Percentiles rank a stretch among this genome's conserved stretches.
These are phyloP conservation scores for Coemansia sp. DNA, from an alignment of 192 early-diverging fungal species.

Conservation along the genomic window DNA sequence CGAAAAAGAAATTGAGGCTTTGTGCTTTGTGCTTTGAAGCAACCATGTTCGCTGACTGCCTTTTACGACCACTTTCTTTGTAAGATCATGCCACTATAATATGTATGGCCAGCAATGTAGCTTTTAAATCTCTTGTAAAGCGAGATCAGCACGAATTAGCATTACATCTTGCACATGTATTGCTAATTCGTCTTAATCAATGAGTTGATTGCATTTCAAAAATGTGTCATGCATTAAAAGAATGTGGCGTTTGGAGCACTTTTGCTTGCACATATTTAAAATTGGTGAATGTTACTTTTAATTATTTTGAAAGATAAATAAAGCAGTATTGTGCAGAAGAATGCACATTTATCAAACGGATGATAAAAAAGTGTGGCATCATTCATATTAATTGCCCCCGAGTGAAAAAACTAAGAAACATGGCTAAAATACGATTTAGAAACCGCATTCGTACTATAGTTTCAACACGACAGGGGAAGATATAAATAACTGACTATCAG, in stretches of 20 bases:
- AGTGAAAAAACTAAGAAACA: neutral
- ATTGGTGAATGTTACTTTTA: too few relatives aligned
- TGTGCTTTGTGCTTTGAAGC: neutral
- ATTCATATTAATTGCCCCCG: neutral
- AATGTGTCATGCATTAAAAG: neutral
- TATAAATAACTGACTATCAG: too few relatives aligned
- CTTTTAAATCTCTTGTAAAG: neutral
- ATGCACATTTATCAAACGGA: neutral
- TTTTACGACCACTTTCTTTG: neutral
- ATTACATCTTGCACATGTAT: neutral
- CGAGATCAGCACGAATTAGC: neutral
- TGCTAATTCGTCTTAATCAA: too few relatives aligned
- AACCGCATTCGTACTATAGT: too few relatives aligned
- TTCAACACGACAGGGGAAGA: too few relatives aligned
- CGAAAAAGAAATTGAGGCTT: neutral
- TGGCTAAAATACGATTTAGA: too few relatives aligned
- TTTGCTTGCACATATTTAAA: too few relatives aligned
- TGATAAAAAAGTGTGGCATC: neutral
- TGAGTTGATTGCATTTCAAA: neutral
- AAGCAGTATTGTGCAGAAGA: neutral
- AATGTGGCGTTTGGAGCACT: neutral
- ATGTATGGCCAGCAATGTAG: neutral
- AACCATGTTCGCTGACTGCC: neutral
- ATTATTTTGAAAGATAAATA: too few relatives aligned
- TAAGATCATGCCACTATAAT: neutral